These are phyloP conservation scores for Xylaria sp. DNA, from an alignment of 2,329 filamentous ascomycete species.

Conservation along the genomic window DNA sequence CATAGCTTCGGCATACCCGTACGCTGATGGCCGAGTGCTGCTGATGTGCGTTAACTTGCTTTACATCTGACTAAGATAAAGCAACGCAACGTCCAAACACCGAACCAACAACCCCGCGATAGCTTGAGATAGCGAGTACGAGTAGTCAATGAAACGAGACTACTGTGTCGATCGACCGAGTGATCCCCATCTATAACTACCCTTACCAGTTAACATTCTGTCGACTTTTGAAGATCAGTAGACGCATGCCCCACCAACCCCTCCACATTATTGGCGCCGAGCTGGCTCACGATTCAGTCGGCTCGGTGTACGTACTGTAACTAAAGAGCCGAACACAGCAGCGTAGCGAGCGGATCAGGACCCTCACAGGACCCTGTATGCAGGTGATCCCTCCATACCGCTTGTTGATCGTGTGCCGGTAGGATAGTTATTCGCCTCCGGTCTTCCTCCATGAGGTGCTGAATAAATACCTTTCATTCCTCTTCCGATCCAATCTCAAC, in stretches of 20 bases:
- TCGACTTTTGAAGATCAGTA: neutral
- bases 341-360: slow-evolving; percentile 7
- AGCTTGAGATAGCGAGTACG: neutral
- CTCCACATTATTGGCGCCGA: slow-evolving; percentile 8
- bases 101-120: neutral
- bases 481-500: neutral
- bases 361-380: slow-evolving; percentile 22
- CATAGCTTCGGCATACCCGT: too few relatives aligned
- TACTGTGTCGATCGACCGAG: neutral
- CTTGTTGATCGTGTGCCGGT: neutral
- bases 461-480: too few relatives aligned
- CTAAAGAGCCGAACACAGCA: neutral
- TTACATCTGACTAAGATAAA: neutral
- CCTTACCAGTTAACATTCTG: slow-evolving; percentile 5
- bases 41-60: neutral
- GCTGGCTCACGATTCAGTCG: slow-evolving; percentile 22
- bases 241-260: slow-evolving; percentile 8
- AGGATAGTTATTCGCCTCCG: neutral
- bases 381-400: neutral
- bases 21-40: neutral
- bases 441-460: too few relatives aligned
- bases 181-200: slow-evolving; percentile 12
- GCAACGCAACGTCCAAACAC: neutral
- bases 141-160: neutral
- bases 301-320: neutral